phyloP scores from a whole-genome alignment of 2,329 filamentous ascomycete genomes.

The Clonostachys chloroleuca region DNA sequence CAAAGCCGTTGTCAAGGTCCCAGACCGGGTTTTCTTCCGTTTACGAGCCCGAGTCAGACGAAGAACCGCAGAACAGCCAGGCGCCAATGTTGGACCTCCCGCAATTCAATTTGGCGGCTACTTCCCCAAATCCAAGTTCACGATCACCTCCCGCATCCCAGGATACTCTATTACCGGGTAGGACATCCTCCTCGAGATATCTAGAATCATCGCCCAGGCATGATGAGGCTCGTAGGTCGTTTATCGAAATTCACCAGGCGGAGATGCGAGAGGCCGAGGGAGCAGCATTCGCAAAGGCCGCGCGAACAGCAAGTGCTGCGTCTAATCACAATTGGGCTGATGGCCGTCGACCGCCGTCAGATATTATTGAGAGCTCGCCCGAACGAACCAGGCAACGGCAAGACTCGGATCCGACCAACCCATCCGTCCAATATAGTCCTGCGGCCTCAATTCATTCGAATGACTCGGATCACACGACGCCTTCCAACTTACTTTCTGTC shows the following conservation, averaged over 20 bases:
- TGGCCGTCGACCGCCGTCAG: conserved; percentile 7
- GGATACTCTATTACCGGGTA: conserved; percentile 21
- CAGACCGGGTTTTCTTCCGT: conserved; percentile 33
- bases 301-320: conserved; percentile 20
- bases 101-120: background rate
- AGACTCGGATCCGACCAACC: conserved; percentile 13
- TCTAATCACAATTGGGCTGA: conserved; percentile 25
- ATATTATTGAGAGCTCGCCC: conserved; percentile 10
- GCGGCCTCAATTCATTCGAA: conserved; percentile 27
- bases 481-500: too few relatives aligned
- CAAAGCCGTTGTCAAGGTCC: background rate
- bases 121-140: background rate
- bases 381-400: conserved; percentile 12
- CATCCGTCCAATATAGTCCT: conserved; percentile 32
- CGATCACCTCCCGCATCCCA: background rate
- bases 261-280: conserved; percentile 59
- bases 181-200: conserved; percentile 29
- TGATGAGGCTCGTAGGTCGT: conserved; percentile 51
- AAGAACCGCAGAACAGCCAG: background rate
- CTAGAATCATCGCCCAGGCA: conserved; percentile 32
- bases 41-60: conserved; percentile 11
- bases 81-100: background rate
- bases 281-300: conserved; percentile 50
- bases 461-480: conserved; percentile 11
- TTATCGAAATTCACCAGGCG: conserved; percentile 53